phyloP scores from a whole-genome alignment of 768 basidiomycete species.

The Boletus sp. region DNA sequence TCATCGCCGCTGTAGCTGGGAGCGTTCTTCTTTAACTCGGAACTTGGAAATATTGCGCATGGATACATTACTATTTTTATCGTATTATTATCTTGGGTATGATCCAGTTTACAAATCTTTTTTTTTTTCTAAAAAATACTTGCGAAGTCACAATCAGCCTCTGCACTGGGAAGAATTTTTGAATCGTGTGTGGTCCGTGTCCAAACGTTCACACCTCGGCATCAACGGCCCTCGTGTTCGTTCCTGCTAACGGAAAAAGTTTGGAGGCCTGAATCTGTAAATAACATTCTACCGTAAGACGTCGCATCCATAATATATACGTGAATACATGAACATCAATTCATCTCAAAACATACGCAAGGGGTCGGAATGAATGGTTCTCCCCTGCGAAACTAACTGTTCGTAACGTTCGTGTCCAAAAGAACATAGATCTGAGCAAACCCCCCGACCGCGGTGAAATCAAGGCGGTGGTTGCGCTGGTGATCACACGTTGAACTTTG shows the following conservation, averaged over 20 bases:
- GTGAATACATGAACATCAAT: constrained; percentile 12
- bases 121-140: background rate
- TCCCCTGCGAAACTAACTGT: background rate
- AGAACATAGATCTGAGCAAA: background rate
- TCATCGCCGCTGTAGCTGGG: constrained; percentile 22
- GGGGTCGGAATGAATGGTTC: background rate
- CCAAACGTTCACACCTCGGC: background rate
- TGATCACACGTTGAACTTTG: background rate
- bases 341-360: background rate
- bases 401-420: constrained; percentile 1
- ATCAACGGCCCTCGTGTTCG: background rate
- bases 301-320: constrained; percentile 7
- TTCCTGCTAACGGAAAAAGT: background rate
- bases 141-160: background rate
- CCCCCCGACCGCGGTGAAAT: background rate
- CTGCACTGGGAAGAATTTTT: background rate
- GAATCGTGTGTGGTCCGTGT: background rate
- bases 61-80: constrained; percentile 10
- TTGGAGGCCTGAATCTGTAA: background rate
- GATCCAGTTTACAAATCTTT: constrained; percentile 1
- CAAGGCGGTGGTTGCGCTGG: background rate
- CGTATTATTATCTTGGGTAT: background rate
- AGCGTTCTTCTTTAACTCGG: constrained; percentile 21
- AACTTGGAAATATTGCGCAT: background rate
- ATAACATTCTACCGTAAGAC: constrained; percentile 9